Base-by-base conservation (phyloP, 345 rosid genomes). In the Alliaria petiolata region DNA sequence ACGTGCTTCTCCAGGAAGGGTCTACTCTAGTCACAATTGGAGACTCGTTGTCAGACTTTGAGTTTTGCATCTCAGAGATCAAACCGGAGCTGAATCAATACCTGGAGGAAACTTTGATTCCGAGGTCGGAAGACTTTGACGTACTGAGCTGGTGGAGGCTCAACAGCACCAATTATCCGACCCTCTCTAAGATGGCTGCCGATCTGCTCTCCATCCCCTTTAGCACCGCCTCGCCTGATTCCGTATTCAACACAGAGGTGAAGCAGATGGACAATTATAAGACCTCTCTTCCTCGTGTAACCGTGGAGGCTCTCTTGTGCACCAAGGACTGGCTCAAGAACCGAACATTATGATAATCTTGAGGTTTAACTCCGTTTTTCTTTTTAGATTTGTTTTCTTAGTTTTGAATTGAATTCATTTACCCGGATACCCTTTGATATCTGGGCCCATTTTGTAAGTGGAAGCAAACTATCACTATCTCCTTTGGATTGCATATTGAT, bases 401-500 rank as follows among this genome's bases (percentile, higher is more conserved):
- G 51, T 26, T 35, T n/a, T n/a, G n/a, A n/a, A 22, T 25, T 34
- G n/a, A 44, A 25, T 26, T 13, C 22, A 33, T 7, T 8, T 76
- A 92, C 7, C n/a, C 92, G 85, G 72, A 84, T 67, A 26, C 74
- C 78, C 63, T 28, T 55, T 5, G 81, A 72, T 61, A 90, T 83
- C 71, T 85, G 71, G 16, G 85, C 87, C 91, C 98, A 90, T 40
- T 76, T 62, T 20, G 68, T 15, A 36, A 90, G 69, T 34, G 91
- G 86, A 69, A 93, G 81, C 79, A 87, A 85, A 83, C 96, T 84
- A 70, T 93, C 92, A 19, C 73, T 50, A 61, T 87, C 93, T 31
- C 93, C 96, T 68, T 81, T 78, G 20, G 91, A 89, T 76, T 87
- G 91, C 97, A 87, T n/a, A n/a, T 89, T 42, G 93, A 93, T 47